Conservation (phyloP, 257 asterid genomes). For the Solanum megistacrolobum region DNA sequence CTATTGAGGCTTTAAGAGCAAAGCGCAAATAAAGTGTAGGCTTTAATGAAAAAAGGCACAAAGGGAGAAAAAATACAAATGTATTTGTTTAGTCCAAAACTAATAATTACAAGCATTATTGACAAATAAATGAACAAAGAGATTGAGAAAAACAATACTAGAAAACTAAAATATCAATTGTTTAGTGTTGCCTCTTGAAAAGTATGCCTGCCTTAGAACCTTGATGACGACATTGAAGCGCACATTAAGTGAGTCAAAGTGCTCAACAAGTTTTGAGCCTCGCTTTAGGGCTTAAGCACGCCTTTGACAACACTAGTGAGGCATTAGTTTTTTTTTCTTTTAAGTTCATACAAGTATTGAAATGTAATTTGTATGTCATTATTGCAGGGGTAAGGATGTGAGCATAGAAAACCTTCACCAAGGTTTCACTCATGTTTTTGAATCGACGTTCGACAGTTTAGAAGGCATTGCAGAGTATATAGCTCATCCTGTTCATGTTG, state of each 20-base stretch:
- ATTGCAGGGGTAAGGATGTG: slow-evolving; percentile 72
- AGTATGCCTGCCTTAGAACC: background rate
- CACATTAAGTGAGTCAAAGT: background rate
- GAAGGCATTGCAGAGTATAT: slow-evolving; percentile 69
- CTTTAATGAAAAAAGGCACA: background rate
- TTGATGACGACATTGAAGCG: background rate
- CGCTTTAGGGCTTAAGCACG: background rate
- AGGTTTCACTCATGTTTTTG: slow-evolving; percentile 89
- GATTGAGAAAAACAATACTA: background rate
- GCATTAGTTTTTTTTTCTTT: background rate
- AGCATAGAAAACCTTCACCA: slow-evolving; percentile 68
- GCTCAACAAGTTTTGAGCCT: background rate
- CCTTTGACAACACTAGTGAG: background rate
- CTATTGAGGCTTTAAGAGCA: background rate
- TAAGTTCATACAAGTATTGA: background rate
- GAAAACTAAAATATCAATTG: background rate
- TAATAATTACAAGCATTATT: background rate
- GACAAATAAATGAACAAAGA: background rate
- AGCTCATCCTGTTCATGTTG: slow-evolving; percentile 53
- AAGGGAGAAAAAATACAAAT: background rate
- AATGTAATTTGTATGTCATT: background rate
- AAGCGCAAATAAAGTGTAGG: too few species aligned
- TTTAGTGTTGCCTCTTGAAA: background rate
- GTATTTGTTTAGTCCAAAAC: background rate
- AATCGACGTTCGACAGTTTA: slow-evolving; percentile 67